These are phyloP conservation scores for Aspergillus sp. DNA, from an alignment of 2,329 filamentous ascomycete genomes.

Conservation along the genomic window DNA sequence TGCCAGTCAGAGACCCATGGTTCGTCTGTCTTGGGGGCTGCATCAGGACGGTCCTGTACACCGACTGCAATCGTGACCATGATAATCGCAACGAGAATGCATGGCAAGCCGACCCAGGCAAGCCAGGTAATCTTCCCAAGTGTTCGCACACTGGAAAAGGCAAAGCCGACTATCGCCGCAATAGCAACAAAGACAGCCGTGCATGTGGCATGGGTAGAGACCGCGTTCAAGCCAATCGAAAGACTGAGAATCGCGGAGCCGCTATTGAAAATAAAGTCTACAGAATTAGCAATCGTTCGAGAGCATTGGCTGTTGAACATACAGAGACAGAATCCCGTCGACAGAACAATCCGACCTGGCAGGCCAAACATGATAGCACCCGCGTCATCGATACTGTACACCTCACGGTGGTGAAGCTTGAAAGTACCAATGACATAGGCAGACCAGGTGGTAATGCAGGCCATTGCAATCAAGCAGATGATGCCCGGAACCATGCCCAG, in stretches of 20 bases:
- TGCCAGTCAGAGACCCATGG: not conserved
- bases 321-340: slow-evolving; percentile 1
- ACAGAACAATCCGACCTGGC: slow-evolving; percentile 51
- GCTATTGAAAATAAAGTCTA: slow-evolving; percentile 35
- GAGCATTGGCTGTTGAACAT: not conserved
- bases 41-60: not conserved
- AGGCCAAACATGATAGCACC: slow-evolving; percentile 56
- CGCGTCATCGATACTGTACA: slow-evolving; percentile 59
- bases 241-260: slow-evolving; percentile 45
- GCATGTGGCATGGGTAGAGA: slow-evolving; percentile 36
- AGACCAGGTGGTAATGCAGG: slow-evolving; percentile 49
- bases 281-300: not conserved
- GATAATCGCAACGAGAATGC: not conserved
- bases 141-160: slow-evolving; percentile 32
- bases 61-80: not conserved
- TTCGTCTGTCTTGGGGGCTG: not conserved
- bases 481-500: slow-evolving; percentile 52
- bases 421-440: slow-evolving; percentile 50
- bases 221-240: slow-evolving; percentile 41
- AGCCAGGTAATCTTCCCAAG: slow-evolving; percentile 33
- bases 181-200: slow-evolving; percentile 25
- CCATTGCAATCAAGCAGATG: slow-evolving; percentile 43
- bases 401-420: slow-evolving; percentile 54
- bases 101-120: slow-evolving; percentile 30
- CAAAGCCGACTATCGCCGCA: slow-evolving; percentile 19